phyloP scores from a whole-genome alignment of 75 land plant species.

The Pinus tabuliformis region DNA sequence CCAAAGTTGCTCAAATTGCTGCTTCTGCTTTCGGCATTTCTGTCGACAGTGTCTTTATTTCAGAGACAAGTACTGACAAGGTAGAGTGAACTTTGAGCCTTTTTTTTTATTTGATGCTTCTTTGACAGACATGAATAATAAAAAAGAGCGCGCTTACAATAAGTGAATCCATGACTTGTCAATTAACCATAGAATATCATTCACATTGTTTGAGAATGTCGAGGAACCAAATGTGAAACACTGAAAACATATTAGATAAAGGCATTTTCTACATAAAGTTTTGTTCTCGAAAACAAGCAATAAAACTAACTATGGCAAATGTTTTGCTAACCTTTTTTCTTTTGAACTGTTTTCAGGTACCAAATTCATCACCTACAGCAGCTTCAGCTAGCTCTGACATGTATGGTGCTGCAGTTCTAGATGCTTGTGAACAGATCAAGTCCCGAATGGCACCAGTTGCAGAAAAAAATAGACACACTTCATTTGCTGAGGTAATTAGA shows the following conservation, averaged over 20 bases:
- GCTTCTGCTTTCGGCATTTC: slow-evolving; percentile 85
- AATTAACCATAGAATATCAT: not conserved
- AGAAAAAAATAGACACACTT: slow-evolving; percentile 19
- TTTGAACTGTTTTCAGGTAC: slow-evolving; percentile 50
- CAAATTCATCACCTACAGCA: slow-evolving; percentile 97
- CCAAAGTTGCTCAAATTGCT: slow-evolving; percentile 94
- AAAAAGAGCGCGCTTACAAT: not conserved
- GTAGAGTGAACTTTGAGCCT: slow-evolving; percentile 16
- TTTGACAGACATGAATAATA: not conserved
- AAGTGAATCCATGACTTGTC: not conserved
- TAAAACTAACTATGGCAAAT: not conserved
- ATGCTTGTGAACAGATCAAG: slow-evolving; percentile 97
- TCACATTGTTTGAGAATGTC: not conserved
- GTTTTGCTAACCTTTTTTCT: not conserved
- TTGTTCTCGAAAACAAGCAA: not conserved
- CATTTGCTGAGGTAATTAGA: slow-evolving; percentile 75
- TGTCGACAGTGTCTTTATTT: slow-evolving; percentile 83
- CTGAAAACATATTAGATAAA: not conserved
- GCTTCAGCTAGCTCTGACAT: slow-evolving; percentile 99
- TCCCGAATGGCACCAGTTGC: slow-evolving; percentile 83
- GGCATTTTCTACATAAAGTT: not conserved
- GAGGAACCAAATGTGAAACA: not conserved
- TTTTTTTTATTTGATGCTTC: not conserved
- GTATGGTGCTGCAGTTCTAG: slow-evolving; percentile 93
- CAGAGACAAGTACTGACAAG: slow-evolving; percentile 99